Evolutionary conservation across 768 basidiomycete species (phyloP), one percentile per base, ranked within the genome.

Genomic region (Pholiota molesta): DNA sequence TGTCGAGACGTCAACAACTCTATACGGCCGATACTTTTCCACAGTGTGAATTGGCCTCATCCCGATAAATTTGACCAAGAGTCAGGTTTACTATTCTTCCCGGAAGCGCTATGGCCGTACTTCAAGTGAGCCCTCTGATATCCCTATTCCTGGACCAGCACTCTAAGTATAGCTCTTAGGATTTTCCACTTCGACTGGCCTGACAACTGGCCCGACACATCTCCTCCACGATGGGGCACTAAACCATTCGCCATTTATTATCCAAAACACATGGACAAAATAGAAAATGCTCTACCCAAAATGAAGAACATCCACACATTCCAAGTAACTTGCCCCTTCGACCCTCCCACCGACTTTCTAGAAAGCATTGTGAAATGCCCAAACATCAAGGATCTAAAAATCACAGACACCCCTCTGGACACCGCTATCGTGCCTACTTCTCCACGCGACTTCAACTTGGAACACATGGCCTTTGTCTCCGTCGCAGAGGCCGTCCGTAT

Each of bases 171-270:
- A 16, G 28, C 57, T 13, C 40, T 3, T 59, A 79, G 79, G 62
- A 70, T 66, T 23, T 75, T 81, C 37, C 68, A 72, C 55, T 65
- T 81, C 3, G 69, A 75, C 44, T 81, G 79, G 79, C 79, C 79
- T 11, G 79, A 80, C 62, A 74, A 79, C 52, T 80, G 79, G 79
- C 75, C 77, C 3, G 79, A 81, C 52, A 65, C 76, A 11, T 68
- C 69, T 5, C 79, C 77, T 7, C 77, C 78, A 1, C 72, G 73
- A n/a, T 78, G 75, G 75, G 79, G 78, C 42, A 73, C 75, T 55
- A 73, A 71, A 47, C 74, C 74, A 13, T 71, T 73, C 1, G 77
- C 77, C 5, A 65, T 71, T 44, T 75, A 77, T 37, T 70, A 71
- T 51, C 77, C 78, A 2, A 70, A 73, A 21, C 74, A 77, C 63